Evolutionary conservation across 495 filamentous ascomycete genomes (phyloP).

Genomic region (Talaromyces wortmannii): DNA sequence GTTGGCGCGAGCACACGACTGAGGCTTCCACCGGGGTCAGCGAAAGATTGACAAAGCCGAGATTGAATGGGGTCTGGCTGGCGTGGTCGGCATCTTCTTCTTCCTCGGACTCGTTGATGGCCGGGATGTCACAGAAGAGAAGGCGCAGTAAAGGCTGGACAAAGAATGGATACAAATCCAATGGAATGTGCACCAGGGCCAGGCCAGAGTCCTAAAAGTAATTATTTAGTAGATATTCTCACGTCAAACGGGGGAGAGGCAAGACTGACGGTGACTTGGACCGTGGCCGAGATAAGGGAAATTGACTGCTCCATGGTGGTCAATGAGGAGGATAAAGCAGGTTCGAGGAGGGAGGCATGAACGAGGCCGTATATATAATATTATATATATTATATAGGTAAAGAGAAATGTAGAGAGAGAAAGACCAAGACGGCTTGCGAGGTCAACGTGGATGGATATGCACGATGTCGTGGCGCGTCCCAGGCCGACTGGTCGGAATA

Average conservation of each 20-base stretch:
- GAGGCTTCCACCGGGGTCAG: conserved; percentile 92
- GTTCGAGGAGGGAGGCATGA: neutral
- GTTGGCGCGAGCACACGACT: conserved; percentile 72
- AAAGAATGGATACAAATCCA: conserved; percentile 73
- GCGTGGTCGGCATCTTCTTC: conserved; percentile 24
- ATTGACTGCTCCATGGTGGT: conserved; percentile 40
- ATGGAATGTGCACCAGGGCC: conserved; percentile 84
- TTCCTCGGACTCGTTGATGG: conserved; percentile 21
- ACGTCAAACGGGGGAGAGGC: neutral
- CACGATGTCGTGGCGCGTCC: conserved; percentile 3
- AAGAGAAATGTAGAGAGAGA: neutral
- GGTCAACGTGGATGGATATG: neutral
- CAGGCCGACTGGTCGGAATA: neutral
- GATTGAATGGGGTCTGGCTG: conserved; percentile 29
- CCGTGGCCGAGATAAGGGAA: conserved; percentile 45
- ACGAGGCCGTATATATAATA: neutral
- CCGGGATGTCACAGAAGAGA: conserved; percentile 58
- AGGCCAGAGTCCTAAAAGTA: conserved; percentile 70
- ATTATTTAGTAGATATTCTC: neutral
- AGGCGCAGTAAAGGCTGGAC: conserved; percentile 77
- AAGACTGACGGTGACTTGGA: conserved; percentile 48
- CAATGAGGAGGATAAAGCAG: neutral
- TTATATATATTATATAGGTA: neutral
- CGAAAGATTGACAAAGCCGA: conserved; percentile 83
- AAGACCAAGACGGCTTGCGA: neutral